Percentiles rank a stretch among this genome's conserved stretches.
Conservation (phyloP, 139 green algal species). For the Pseudopediastrum boryanum region DNA sequence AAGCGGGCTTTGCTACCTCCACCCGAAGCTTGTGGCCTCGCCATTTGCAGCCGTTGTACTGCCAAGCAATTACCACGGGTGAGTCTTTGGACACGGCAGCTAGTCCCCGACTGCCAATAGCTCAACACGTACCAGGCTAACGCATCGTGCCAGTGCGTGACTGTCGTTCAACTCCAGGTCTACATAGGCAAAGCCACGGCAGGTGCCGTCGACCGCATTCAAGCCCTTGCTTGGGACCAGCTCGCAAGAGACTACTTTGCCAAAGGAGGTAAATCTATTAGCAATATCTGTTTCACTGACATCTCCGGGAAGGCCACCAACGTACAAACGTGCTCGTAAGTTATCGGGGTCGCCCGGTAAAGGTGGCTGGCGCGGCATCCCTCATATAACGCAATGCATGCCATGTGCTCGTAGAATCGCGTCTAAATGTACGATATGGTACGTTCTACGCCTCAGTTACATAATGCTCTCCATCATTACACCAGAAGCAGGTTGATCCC, state of each 20-base stretch:
- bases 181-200: slow-evolving; percentile 62
- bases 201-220: not conserved
- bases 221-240: slow-evolving; percentile 41
- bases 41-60: slow-evolving; percentile 71
- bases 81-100: slow-evolving; percentile 10
- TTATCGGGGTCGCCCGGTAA: too few species aligned
- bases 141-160: slow-evolving; percentile 30
- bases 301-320: slow-evolving; percentile 53
- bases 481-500: too few species aligned
- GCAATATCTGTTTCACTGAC: slow-evolving; percentile 43
- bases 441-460: too few species aligned
- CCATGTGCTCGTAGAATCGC: too few species aligned
- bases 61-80: not conserved
- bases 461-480: too few species aligned
- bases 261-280: slow-evolving; percentile 62
- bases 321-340: slow-evolving; percentile 56
- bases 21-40: slow-evolving; percentile 52
- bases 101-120: not conserved
- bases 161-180: slow-evolving; percentile 53
- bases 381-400: too few species aligned
- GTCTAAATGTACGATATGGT: too few species aligned
- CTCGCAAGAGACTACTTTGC: slow-evolving; percentile 41
- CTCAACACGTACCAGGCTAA: slow-evolving; percentile 35
- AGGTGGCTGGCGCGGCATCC: too few species aligned
- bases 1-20: slow-evolving; percentile 46